Conservation (phyloP, 2,329 filamentous ascomycete species). For the Nigrospora oryzae region DNA sequence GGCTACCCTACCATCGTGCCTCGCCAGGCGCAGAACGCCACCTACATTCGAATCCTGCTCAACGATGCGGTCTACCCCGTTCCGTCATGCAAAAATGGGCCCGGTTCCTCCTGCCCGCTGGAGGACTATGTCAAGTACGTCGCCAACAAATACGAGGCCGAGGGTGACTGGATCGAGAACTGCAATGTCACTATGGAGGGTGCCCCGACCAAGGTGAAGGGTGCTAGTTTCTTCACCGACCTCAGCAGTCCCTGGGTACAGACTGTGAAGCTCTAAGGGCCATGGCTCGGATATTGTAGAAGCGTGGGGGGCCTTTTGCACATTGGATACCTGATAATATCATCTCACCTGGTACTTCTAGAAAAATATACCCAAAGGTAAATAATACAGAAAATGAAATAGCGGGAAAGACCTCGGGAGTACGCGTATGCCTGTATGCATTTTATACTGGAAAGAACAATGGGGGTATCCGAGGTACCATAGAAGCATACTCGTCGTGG, state of each 20-base stretch:
- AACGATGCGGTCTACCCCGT: conserved; percentile 58
- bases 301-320: no score
- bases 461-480: no score
- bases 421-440: no score
- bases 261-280: conserved; percentile 9
- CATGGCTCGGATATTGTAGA: no score
- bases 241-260: conserved; percentile 28
- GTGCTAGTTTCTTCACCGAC: conserved; percentile 41
- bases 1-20: conserved; percentile 1
- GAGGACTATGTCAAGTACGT: conserved; percentile 35
- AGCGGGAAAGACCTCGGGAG: no score
- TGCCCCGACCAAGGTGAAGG: conserved; percentile 29
- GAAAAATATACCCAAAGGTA: background rate
- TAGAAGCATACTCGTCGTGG: no score
- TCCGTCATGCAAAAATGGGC: conserved; percentile 43
- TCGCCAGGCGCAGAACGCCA: conserved; percentile 17
- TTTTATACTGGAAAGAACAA: no score
- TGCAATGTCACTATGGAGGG: conserved; percentile 34
- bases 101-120: conserved; percentile 43
- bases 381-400: background rate
- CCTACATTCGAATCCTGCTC: conserved; percentile 47
- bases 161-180: conserved; percentile 39
- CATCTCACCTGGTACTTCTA: background rate
- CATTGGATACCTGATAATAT: no score
- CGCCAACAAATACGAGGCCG: conserved; percentile 31